Evolutionary conservation across 345 rosid species (phyloP), one percentile per base, ranked within the genome.

Genomic region (Geranium brycei): DNA sequence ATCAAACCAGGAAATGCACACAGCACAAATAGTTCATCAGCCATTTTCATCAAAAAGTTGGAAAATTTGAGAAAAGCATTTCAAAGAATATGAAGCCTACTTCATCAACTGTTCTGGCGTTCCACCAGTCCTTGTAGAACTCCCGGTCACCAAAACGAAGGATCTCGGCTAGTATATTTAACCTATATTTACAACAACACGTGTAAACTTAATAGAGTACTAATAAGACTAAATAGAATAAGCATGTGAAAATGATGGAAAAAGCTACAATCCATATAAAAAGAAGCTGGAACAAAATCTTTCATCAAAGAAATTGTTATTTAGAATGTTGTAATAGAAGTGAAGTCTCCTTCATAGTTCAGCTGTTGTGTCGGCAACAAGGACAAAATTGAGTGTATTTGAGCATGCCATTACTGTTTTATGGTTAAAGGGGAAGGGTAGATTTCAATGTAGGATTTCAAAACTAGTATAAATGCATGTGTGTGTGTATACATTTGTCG

Each of bases 71-170:
- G 40, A 53, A 72, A 47, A 72, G 58, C 15, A 59, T 6, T 60
- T 19, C 19, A 41, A 35, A 60, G 51, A 23, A 62, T 66, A 18
- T 38, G n/a, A 57, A 72, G 73, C 78, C 53, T 72, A 95, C 99
- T 80, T 95, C 99, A 63, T 86, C 96, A 10, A 95, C 92, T 61
- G 86, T 88, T 80, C 78, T 84, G 72, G 99, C 99, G 81, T 95
- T 95, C 99, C 99, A 95, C 99, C 99, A 91, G 74, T 95, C 99
- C 80, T 70, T 91, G 74, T 95, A 95, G 72, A 95, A 95, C 73
- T 91, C 99, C 5, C 99, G 89, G 69, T 95, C 99, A 72, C 99
- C 99, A 64, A 95, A 95, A 30, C 91, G 70, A 64, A 95, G 88
- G 67, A 95, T 87, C 85, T 95, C 99, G 61, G 97, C 97, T 61